Evolutionary conservation across 345 rosid genomes (phyloP).

Genomic region (Conringia planisiliqua): DNA sequence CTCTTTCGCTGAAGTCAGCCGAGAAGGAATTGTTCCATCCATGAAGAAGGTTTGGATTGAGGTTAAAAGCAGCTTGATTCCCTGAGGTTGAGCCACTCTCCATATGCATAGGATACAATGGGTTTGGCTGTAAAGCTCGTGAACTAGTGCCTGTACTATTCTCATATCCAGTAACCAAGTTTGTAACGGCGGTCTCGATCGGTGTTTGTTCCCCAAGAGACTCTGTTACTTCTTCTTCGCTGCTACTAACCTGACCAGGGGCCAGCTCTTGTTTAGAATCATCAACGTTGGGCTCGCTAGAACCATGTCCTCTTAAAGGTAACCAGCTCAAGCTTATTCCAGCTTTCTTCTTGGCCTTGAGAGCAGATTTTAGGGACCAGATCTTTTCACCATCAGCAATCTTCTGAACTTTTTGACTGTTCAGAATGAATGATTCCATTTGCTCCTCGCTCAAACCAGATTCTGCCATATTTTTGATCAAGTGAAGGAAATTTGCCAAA

Average conservation of each 20-base stretch:
- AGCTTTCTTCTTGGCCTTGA: slow-evolving; percentile 41
- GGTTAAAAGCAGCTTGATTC: slow-evolving; percentile 23
- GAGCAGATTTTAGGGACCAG: slow-evolving; percentile 56
- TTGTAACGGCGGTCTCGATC: slow-evolving; percentile 26
- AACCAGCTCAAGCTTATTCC: slow-evolving; percentile 61
- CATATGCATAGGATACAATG: slow-evolving; percentile 12
- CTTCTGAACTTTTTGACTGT: slow-evolving; percentile 67
- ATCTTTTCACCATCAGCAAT: slow-evolving; percentile 63
- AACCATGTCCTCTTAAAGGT: slow-evolving; percentile 56
- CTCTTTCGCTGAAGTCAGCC: slow-evolving; percentile 43
- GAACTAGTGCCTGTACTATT: slow-evolving; percentile 15
- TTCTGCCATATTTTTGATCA: slow-evolving; percentile 73
- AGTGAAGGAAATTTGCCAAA: slow-evolving; percentile 84
- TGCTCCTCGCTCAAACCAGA: slow-evolving; percentile 70
- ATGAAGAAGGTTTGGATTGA: slow-evolving; percentile 28
- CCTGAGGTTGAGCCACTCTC: slow-evolving; percentile 13
- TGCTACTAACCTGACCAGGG: slow-evolving; percentile 19
- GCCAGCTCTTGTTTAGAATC: slow-evolving; percentile 39
- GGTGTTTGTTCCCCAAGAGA: slow-evolving; percentile 27
- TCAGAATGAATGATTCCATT: slow-evolving; percentile 61
- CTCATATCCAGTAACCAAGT: slow-evolving; percentile 39
- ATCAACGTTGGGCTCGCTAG: slow-evolving; percentile 35
- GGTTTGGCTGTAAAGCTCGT: slow-evolving; percentile 8
- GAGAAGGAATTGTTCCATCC: slow-evolving; percentile 28
- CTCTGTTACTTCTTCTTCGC: slow-evolving; percentile 27